A percentile compares a stretch with the other conserved stretches of the same genome.
phyloP scores from a whole-genome alignment of 1,139 yeast species.

The Debaryomyces coudertii region DNA sequence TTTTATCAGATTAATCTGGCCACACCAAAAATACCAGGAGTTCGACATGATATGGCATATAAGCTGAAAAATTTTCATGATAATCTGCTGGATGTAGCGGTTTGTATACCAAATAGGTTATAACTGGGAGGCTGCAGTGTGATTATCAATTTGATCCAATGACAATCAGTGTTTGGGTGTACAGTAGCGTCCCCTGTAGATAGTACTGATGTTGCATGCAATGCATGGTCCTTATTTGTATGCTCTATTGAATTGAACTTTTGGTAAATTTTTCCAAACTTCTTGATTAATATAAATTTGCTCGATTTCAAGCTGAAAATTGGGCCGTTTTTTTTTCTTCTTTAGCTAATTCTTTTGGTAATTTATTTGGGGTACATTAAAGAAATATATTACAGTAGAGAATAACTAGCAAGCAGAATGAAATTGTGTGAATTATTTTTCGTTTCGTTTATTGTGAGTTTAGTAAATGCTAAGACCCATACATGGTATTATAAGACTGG shows the following conservation, averaged over 20 bases:
- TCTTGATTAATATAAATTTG: slow-evolving; percentile 10
- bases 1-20: slow-evolving; percentile 6
- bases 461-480: slow-evolving; percentile 48
- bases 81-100: neutral
- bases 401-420: slow-evolving; percentile 13
- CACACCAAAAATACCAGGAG: neutral
- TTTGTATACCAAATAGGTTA: slow-evolving; percentile 1
- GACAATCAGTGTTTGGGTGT: neutral
- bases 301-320: slow-evolving; percentile 1
- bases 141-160: slow-evolving; percentile 6
- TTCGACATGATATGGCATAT: slow-evolving; percentile 4
- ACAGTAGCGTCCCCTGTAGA: neutral
- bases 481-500: slow-evolving; percentile 55
- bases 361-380: slow-evolving; percentile 14
- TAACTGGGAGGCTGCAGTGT: neutral
- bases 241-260: neutral
- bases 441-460: slow-evolving; percentile 16
- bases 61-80: slow-evolving; percentile 6
- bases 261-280: neutral
- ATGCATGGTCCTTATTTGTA: neutral
- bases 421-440: slow-evolving; percentile 16
- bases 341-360: slow-evolving; percentile 15
- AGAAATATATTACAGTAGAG: slow-evolving; percentile 5
- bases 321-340: slow-evolving; percentile 16
- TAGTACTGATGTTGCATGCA: neutral